Conservation (phyloP, 1,139 yeast genomes). For the Hyphopichia buzzinii region DNA sequence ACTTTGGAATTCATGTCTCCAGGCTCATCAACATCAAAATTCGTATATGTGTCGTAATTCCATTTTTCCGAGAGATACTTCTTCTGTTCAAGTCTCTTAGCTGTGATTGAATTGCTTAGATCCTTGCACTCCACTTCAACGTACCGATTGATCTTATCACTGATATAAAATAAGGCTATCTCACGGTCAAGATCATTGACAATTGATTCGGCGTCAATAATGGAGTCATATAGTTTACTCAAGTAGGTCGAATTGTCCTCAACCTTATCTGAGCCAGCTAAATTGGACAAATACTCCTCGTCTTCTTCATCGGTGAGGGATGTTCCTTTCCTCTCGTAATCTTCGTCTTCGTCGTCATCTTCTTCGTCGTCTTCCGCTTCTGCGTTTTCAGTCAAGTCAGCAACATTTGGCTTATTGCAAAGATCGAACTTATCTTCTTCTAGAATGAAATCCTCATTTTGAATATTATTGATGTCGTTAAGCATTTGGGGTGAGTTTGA, state of each 20-base stretch:
- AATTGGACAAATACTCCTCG: constrained; percentile 16
- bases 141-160: constrained; percentile 30
- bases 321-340: constrained; percentile 11
- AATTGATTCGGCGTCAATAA: constrained; percentile 35
- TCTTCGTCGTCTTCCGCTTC: constrained; percentile 29
- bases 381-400: constrained; percentile 21
- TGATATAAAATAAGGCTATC: constrained; percentile 41
- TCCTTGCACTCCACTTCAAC: constrained; percentile 35
- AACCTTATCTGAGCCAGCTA: constrained; percentile 6
- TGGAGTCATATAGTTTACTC: constrained; percentile 31
- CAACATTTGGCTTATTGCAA: constrained; percentile 13
- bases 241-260: constrained; percentile 11
- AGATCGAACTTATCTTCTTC: constrained; percentile 37
- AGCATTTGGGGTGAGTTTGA: constrained; percentile 45
- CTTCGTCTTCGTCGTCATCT: constrained; percentile 22
- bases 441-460: constrained; percentile 33
- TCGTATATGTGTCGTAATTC: constrained; percentile 59
- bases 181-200: constrained; percentile 35
- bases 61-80: constrained; percentile 33
- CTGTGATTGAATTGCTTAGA: constrained; percentile 31
- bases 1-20: constrained; percentile 27
- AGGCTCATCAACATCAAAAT: constrained; percentile 50
- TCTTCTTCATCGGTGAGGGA: constrained; percentile 19
- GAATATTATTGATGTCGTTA: constrained; percentile 30
- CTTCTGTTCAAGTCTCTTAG: constrained; percentile 33